Percentiles rank a stretch among this genome's conserved stretches.
Evolutionary conservation across 441 rosid genomes (phyloP).

Genomic region (Populus tomentosa): DNA sequence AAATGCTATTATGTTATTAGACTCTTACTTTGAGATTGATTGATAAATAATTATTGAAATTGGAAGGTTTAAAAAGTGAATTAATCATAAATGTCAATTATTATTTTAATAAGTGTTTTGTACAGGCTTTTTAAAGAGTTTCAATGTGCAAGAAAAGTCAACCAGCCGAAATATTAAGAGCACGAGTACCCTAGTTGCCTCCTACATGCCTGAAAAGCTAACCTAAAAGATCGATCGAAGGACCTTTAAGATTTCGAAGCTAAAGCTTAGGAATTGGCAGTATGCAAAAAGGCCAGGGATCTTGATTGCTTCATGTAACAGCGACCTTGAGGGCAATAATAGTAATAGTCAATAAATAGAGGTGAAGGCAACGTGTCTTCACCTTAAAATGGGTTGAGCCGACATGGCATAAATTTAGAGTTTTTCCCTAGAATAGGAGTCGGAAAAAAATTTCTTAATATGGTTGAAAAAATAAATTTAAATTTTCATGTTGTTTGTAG

Average conservation of each 20-base stretch:
- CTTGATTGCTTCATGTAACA: background rate
- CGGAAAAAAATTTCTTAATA: too few relatives aligned
- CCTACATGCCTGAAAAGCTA: background rate
- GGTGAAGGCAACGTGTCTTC: background rate
- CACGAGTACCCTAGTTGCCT: background rate
- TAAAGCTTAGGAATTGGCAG: background rate
- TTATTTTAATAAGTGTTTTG: background rate
- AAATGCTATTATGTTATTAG: too few relatives aligned
- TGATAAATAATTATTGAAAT: background rate
- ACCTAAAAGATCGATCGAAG: background rate
- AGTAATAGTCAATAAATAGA: too few relatives aligned
- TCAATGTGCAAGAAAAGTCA: background rate
- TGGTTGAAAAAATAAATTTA: too few relatives aligned
- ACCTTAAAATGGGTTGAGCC: background rate
- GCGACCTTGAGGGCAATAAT: background rate
- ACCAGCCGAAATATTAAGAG: background rate
- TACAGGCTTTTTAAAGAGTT: background rate
- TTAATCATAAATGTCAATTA: background rate
- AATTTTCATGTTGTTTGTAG: too few relatives aligned
- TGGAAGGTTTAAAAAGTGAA: background rate
- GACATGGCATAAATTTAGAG: background rate
- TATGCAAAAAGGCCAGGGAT: background rate
- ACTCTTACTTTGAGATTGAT: too few relatives aligned
- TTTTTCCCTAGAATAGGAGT: too few relatives aligned
- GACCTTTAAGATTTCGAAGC: background rate